Base-by-base conservation (phyloP, 2,329 filamentous ascomycete genomes). In the Eutypella sp. region DNA sequence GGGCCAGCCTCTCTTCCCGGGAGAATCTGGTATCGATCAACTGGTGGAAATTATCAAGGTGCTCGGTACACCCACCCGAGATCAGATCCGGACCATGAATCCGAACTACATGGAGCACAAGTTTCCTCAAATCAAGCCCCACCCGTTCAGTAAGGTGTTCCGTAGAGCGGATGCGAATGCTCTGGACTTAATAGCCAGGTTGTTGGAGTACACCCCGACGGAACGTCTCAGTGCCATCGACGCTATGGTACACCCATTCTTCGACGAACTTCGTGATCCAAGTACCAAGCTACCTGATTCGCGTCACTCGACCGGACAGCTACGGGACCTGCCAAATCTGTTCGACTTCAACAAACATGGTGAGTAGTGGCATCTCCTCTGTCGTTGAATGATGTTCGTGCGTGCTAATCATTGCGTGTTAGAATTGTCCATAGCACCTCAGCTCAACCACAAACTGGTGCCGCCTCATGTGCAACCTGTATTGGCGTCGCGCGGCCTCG, bases 41-140 rank as follows among this genome's bases (percentile, higher is more conserved):
- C 76, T 99, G 41, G 93, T 99, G 39, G 93, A 99, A 71, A 99
- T 99, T 66, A 99, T 99, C 78, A 99, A 99, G 74, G 92, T 99
- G 44, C 75, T 99, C 50, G 93, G 93, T 49, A 99, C 93, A 16
- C 93, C 93, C 16, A 97, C 93, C 29, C 82, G 93, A 54, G 93
- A 99, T 68, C 93, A 99, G 70, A 99, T 99, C 63, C 88, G 93
- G 58, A 99, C 93, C 55, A 99, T 99, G 93, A 99, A 99, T 71
- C 93, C 93, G 48, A 99, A 99, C 71, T 99, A 99, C 72, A 99
- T 99, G 93, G 93, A 99, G 74, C 93, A 99, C 75, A 97, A 97
- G 75, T 99, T 99, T 71, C 93, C 93, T 40, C 93, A 99, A 70
- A 99, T 99, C 75, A 99, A 99, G 76, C 93, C 93, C 47, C 93